These are phyloP conservation scores for Aspergillus kassunensis DNA, from an alignment of 495 filamentous ascomycete genomes.

Conservation along the genomic window DNA sequence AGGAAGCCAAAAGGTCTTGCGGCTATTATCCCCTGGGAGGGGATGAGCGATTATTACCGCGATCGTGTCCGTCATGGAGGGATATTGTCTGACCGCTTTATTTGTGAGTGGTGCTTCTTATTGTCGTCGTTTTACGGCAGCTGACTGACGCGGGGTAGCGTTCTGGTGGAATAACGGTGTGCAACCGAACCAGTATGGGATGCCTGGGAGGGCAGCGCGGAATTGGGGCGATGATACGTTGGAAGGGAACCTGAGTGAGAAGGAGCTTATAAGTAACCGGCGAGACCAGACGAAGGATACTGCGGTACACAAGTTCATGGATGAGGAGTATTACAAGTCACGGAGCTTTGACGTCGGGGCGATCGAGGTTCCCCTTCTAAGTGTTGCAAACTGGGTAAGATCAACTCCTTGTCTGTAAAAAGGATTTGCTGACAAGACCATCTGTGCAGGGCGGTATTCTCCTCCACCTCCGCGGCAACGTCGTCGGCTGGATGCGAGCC, in stretches of 20 bases:
- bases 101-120: no score
- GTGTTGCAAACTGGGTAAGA: constrained; percentile 63
- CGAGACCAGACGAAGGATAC: constrained; percentile 54
- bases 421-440: no score
- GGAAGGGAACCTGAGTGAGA: constrained; percentile 49
- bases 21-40: constrained; percentile 55
- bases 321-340: constrained; percentile 52
- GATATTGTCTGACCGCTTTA: constrained; percentile 54
- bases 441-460: constrained; percentile 53
- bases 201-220: constrained; percentile 8
- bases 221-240: constrained; percentile 44
- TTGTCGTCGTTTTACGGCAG: no score
- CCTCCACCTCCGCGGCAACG: constrained; percentile 60
- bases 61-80: constrained; percentile 57
- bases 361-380: constrained; percentile 56
- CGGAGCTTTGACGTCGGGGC: constrained; percentile 50
- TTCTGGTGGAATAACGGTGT: constrained; percentile 59
- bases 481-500: constrained; percentile 53
- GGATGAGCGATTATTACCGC: constrained; percentile 56
- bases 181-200: constrained; percentile 53
- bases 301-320: constrained; percentile 41
- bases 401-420: no score
- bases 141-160: no score
- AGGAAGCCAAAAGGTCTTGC: constrained; percentile 48
- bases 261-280: constrained; percentile 43